Evolutionary conservation across 2,329 filamentous ascomycete species (phyloP), one percentile per base, ranked within the genome.

Genomic region (Monosporascus sp.): DNA sequence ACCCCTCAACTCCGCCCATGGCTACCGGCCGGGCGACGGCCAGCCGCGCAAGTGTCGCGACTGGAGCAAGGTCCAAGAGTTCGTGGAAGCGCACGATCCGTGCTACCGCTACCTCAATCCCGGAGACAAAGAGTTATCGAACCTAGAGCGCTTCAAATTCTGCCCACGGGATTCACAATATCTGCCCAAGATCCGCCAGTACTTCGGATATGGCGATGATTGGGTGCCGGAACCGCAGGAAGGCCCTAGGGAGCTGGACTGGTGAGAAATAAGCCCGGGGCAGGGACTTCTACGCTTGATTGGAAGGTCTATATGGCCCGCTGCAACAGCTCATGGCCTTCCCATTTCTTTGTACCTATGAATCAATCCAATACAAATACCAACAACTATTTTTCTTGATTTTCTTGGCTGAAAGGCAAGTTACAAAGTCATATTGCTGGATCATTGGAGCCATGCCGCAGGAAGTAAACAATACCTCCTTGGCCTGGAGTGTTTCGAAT

Each of bases 111-210:
- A 50, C 20, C 36, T 41, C 5, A 41, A 41, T 11, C 48, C 48
- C 20, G 48, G 48, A 15, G 48, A 50, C 20, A 43, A 41, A 14
- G 48, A 41, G 4, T n/a, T 41, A 6, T 43, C 48, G 9, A 50
- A 50, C 22, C 20, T 50, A 3, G 48, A 50, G 37, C 48, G 48
- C 20, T 50, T 50, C 24, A 50, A 50, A 25, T 50, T 43, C 37
- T 50, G 48, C 18, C 48, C 48, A 17, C 5, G n/a, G 8, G 17
- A 43, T 17, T 50, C 48, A 3, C 20, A 31, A 24, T 50, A 50
- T 14, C 38, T 50, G 18, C 48, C 48, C 5, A 41, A 41, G 27
- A 50, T 50, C 37, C 36, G 48, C 11, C 14, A 41, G 20, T 50
- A 50, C 27, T 50, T 50, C 35, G 48, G 48, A 5, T 50, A 43